A percentile compares a stretch with the other conserved stretches of the same genome.
Conservation (phyloP, 768 basidiomycete genomes). For the Lenzites betulinus region DNA sequence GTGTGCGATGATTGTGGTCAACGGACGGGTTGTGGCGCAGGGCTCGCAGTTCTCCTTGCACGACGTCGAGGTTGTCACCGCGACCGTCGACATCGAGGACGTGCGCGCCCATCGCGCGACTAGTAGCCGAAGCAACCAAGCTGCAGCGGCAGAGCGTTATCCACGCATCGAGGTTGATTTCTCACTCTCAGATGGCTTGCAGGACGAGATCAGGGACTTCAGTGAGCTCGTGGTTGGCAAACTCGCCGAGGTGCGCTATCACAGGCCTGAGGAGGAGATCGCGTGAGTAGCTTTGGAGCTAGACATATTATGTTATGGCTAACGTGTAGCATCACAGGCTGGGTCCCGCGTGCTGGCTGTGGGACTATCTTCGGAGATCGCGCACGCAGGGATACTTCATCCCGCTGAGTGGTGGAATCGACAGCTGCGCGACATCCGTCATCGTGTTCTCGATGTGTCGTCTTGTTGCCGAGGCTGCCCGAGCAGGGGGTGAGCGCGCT, state of each 20-base stretch:
- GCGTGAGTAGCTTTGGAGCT: slow-evolving; percentile 64
- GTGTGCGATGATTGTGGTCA: slow-evolving; percentile 93
- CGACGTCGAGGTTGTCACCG: slow-evolving; percentile 95
- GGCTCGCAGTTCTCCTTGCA: slow-evolving; percentile 95
- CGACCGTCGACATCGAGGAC: slow-evolving; percentile 96
- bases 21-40: slow-evolving; percentile 90
- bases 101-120: slow-evolving; percentile 86
- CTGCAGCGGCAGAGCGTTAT: slow-evolving; percentile 73
- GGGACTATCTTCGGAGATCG: slow-evolving; percentile 97
- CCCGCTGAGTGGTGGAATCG: slow-evolving; percentile 94
- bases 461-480: slow-evolving; percentile 79
- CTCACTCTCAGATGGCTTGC: slow-evolving; percentile 66
- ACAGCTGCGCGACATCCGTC: slow-evolving; percentile 94
- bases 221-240: slow-evolving; percentile 26
- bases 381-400: slow-evolving; percentile 94
- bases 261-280: slow-evolving; percentile 93
- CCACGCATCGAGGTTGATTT: slow-evolving; percentile 82
- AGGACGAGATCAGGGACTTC: slow-evolving; percentile 43
- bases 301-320: background rate
- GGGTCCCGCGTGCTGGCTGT: slow-evolving; percentile 99
- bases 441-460: slow-evolving; percentile 98
- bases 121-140: slow-evolving; percentile 89
- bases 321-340: slow-evolving; percentile 49
- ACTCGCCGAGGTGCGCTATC: slow-evolving; percentile 63
- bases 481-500: slow-evolving; percentile 59